These are phyloP conservation scores for Obba rivulosa DNA, from an alignment of 768 basidiomycete species.

Conservation along the genomic window DNA sequence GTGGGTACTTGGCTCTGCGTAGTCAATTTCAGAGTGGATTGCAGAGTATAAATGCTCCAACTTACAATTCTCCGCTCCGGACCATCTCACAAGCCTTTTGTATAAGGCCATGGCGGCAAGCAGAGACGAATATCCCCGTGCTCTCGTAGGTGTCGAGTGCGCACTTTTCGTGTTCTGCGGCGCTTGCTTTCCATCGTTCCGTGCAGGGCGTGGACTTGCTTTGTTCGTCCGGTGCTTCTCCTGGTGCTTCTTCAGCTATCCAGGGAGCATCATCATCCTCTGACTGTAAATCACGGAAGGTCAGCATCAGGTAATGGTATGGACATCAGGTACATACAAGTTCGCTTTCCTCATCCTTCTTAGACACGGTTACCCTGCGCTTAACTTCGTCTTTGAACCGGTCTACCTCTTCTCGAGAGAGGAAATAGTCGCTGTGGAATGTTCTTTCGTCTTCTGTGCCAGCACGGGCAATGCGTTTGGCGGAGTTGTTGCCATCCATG, in stretches of 20 bases:
- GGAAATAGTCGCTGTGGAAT: slow-evolving; percentile 23
- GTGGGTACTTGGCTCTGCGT: slow-evolving; percentile 18
- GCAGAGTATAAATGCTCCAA: not conserved
- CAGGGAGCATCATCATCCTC: not conserved
- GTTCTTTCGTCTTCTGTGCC: slow-evolving; percentile 14
- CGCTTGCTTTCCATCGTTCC: slow-evolving; percentile 28
- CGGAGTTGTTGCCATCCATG: slow-evolving; percentile 15
- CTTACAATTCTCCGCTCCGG: slow-evolving; percentile 15
- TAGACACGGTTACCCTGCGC: not conserved
- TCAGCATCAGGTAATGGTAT: too few relatives aligned
- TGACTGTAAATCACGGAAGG: not conserved
- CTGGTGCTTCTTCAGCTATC: slow-evolving; percentile 9
- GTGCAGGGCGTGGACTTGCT: slow-evolving; percentile 14
- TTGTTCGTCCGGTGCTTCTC: slow-evolving; percentile 11
- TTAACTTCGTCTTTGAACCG: slow-evolving; percentile 27
- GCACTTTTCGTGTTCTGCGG: slow-evolving; percentile 22
- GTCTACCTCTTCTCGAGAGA: slow-evolving; percentile 23
- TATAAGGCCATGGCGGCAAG: slow-evolving; percentile 17
- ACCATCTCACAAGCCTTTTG: slow-evolving; percentile 14
- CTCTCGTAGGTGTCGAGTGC: slow-evolving; percentile 33
- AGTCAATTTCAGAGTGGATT: not conserved
- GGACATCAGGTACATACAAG: too few relatives aligned
- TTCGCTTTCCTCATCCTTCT: too few relatives aligned
- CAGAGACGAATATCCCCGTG: slow-evolving; percentile 31
- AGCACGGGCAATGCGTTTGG: slow-evolving; percentile 20